phyloP scores from a whole-genome alignment of 2,329 filamentous ascomycete species.

The Beauveria sp. region DNA sequence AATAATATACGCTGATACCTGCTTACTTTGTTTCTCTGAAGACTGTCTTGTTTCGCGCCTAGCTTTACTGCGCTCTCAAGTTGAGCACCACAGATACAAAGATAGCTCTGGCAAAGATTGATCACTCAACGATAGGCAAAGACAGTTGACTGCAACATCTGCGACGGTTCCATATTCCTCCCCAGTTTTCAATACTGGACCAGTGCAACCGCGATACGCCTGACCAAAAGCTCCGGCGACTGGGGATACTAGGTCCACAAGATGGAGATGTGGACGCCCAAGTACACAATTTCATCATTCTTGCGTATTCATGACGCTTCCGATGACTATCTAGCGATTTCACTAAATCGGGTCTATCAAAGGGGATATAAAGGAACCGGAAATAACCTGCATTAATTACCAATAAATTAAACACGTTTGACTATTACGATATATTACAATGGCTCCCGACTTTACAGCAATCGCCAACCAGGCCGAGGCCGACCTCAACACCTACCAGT shows the following conservation, averaged over 20 bases:
- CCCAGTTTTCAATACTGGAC: not conserved
- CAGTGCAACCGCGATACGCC: not conserved
- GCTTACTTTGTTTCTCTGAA: no score
- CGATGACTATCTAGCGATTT: not conserved
- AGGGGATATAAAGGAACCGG: not conserved
- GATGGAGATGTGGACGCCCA: not conserved
- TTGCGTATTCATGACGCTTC: slow-evolving; percentile 4
- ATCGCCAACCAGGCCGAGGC: slow-evolving; percentile 38
- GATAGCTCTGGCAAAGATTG: no score
- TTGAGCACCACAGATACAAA: not conserved
- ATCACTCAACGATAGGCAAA: no score
- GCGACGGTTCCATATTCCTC: not conserved
- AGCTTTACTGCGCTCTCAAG: not conserved
- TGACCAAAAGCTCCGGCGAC: slow-evolving; percentile 3
- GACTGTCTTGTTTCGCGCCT: no score
- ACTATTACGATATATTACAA: not conserved
- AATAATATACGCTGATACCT: not conserved
- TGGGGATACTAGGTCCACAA: not conserved
- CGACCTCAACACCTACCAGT: slow-evolving; percentile 40
- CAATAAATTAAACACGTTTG: not conserved
- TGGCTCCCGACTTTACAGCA: slow-evolving; percentile 27
- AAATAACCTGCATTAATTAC: not conserved
- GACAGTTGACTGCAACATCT: no score
- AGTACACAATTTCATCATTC: not conserved
- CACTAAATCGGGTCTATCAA: no score